Percentiles rank a stretch among this genome's conserved stretches.
phyloP scores from a whole-genome alignment of 371 early-diverging fungal genomes.

The Blakeslea trispora region DNA sequence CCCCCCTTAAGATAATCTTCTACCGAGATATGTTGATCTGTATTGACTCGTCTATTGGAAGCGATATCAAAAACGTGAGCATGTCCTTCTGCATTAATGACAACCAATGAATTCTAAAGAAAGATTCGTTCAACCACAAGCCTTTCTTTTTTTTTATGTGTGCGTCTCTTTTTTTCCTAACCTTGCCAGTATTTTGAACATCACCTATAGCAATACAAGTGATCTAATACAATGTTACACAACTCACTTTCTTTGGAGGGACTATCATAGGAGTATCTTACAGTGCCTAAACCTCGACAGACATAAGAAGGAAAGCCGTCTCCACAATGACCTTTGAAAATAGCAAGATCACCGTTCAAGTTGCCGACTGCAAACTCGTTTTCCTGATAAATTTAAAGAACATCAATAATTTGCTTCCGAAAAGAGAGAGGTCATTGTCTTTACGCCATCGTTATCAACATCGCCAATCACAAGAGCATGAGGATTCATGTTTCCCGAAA shows the following conservation, averaged over 20 bases:
- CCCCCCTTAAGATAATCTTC: conserved; percentile 46
- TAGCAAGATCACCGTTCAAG: conserved; percentile 75
- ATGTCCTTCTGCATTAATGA: conserved; percentile 69
- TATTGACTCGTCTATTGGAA: conserved; percentile 5
- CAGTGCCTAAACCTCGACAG: conserved; percentile 66
- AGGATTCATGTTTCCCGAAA: conserved; percentile 81
- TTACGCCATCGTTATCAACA: conserved; percentile 79
- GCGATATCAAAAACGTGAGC: conserved; percentile 68
- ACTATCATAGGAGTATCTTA: conserved; percentile 27
- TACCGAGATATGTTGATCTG: conserved; percentile 29
- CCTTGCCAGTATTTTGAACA: conserved; percentile 62
- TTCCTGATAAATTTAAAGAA: conserved; percentile 55
- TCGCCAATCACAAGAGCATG: conserved; percentile 82
- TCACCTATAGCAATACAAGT: conserved; percentile 72
- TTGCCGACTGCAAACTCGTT: conserved; percentile 86
- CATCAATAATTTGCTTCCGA: not conserved
- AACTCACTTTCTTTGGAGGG: not conserved
- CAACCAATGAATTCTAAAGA: conserved; percentile 60
- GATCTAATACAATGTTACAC: conserved; percentile 39
- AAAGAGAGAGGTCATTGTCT: not conserved
- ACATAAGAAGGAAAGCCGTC: conserved; percentile 56
- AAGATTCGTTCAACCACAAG: not conserved
- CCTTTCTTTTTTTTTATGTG: not conserved
- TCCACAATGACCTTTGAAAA: conserved; percentile 71
- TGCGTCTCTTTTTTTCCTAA: conserved; percentile 1